Evolutionary conservation across 192 early-diverging fungal genomes (phyloP), one percentile per base, ranked within the genome.

Genomic region (Rhizophagus sp.): DNA sequence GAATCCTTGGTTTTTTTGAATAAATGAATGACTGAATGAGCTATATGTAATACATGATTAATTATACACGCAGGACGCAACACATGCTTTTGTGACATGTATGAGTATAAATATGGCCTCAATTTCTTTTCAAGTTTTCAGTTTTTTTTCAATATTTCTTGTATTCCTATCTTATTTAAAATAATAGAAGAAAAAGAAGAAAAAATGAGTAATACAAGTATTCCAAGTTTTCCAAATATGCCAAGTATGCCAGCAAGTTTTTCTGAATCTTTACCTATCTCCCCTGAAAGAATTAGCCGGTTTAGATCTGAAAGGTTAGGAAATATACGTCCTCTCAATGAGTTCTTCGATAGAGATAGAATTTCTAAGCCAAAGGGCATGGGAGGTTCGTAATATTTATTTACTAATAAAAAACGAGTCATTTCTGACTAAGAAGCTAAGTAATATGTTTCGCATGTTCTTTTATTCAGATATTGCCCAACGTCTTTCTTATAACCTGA

Each of bases 341-440:
- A 90, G 61, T 90, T 90, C 80, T 89, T 90, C 84, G 88, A 89
- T 83, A 87, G 76, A 71, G 86, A 88, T 71, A 81, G 90, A 64
- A 76, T 91, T 49, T 86, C 83, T 11, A 79, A 85, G 41, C 88
- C 89, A 9, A 81, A 76, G 72, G 81, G 81, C 36, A 84, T 84
- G 70, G 76, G 78, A 13, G 83, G 85, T 86, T 82, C 27, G 82
- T 63, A 49, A 33, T 2, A 10, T 24, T n/a, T 64, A 11, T 44
- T 24, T 64, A 19, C 3, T 15, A 65, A 36, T 4, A 11, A 41
- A 41, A 41, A 41, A 41, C 19, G 36, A 33, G n/a, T 34, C 24
- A 39, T 24, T 8, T 36, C 0, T 36, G 49, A 15, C 11, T 49
- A 24, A 41, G n/a, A 39, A 66, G 2, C n/a, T 2, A 27, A 77